These are phyloP conservation scores for Raphanus sativus DNA, from an alignment of 345 rosid species.

Conservation along the genomic window DNA sequence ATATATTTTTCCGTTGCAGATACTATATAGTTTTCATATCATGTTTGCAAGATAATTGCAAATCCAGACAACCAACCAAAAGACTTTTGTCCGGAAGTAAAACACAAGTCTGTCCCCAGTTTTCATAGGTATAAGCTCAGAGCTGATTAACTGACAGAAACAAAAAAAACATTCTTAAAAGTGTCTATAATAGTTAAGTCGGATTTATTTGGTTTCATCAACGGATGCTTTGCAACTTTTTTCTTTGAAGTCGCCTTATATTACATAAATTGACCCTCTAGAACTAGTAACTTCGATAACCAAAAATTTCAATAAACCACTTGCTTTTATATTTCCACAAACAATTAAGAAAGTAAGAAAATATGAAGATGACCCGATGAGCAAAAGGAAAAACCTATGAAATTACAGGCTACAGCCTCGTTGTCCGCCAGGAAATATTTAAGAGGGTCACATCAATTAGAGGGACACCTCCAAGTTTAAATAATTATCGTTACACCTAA, in stretches of 20 bases:
- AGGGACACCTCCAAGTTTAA: conserved; percentile 7
- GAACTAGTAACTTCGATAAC: neutral
- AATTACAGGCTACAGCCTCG: conserved; percentile 20
- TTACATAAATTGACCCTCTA: neutral
- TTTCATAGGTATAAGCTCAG: neutral
- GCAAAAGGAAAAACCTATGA: conserved; percentile 2
- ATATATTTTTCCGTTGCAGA: neutral
- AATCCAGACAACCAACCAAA: conserved; percentile 1
- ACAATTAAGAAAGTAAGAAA: neutral
- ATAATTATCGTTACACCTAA: conserved; percentile 20
- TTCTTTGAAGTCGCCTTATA: neutral
- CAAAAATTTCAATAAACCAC: neutral
- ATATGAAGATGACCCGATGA: conserved; percentile 8
- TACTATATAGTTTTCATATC: neutral
- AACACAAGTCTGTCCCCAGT: neutral
- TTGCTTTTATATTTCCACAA: neutral
- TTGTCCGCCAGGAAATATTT: conserved; percentile 21
- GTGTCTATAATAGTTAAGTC: neutral
- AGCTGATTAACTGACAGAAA: neutral
- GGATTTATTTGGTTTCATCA: neutral
- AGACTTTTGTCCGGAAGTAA: neutral
- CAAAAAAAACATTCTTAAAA: neutral
- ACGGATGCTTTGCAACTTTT: neutral
- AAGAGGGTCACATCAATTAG: conserved; percentile 13
- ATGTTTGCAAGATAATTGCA: neutral